Evolutionary conservation across 2,329 filamentous ascomycete genomes (phyloP), one percentile per base, ranked within the genome.

Genomic region (Sporothrix humicola): DNA sequence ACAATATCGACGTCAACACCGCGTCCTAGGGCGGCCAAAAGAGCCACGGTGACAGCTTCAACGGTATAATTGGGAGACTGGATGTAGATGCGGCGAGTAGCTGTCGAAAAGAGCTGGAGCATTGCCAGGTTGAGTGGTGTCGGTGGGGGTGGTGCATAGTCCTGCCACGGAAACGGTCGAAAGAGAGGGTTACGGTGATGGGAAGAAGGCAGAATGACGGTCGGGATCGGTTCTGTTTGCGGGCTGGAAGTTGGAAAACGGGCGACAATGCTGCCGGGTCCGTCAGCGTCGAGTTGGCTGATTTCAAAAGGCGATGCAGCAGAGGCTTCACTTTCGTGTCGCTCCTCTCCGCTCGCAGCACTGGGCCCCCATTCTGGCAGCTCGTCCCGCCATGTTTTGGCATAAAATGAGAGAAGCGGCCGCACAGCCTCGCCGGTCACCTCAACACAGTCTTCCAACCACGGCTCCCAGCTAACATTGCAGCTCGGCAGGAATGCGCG

Each of bases 401-500:
- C 79, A 81, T 93, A 94, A 78, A 95, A 95, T 1, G 83, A 79
- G 58, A 92, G 76, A 54, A 96, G 86, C n/a, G 86, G 84, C 3
- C 80, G 77, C 0, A 94, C 88, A 0, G 91, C 84, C 0, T 85
- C 83, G 0, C 92, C 93, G 7, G 85, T 84, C 12, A 95, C 81
- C 72, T 90, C 88, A 3, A 95, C 83, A 73, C 91, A 93, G 0
- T 91, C 92, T 80, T 97, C 93, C 37, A 95, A 91, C 93, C 93
- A 97, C n/a, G 89, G 82, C 81, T 96, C 93, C 92, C 92, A 96
- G 78, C 92, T 94, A 4, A 97, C 89, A 77, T 97, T 97, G 81
- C 92, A 95, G 77, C 91, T 94, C 0, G 93, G 93, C 10, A 96
- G 81, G 77, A 91, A 91, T 0, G 91, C 91, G 2, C 82, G 85